Evolutionary conservation across 2,329 filamentous ascomycete genomes (phyloP), one percentile per base, ranked within the genome.

Genomic region (Coniochaeta pulveracea): DNA sequence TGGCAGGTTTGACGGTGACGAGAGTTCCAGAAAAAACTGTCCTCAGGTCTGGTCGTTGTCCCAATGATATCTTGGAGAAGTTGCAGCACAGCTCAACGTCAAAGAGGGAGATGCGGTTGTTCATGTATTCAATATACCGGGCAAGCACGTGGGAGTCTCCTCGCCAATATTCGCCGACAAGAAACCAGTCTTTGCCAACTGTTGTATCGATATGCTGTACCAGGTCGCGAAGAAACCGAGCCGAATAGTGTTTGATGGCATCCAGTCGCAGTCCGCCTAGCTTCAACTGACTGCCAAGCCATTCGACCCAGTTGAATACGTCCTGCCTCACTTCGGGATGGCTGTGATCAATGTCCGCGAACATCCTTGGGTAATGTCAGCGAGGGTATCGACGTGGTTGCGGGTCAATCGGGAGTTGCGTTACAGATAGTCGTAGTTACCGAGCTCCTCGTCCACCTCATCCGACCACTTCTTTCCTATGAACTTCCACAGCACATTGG

Each of bases 81-180:
- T 73, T 79, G 44, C 75, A 68, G 3, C 82, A 61, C 2, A 85
- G 58, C 3, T 76, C 76, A 0, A 73, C 66, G 51, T 85, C 80
- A 47, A 78, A 83, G 15, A 80, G 56, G 19, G 57, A 58, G 26
- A 76, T 61, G 32, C 67, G 65, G 38, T 69, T 63, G 26, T 70
- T 21, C 63, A 77, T 71, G 17, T 56, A 56, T 23, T 69, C 60
- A 27, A 79, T 55, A 48, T 79, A 83, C 14, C 58, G 51, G 2
- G 64, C 51, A 52, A 83, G 65, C 35, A 67, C 63, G 12, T 62
- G 48, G 0, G 69, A 53, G 35, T 79, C 68, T 29, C 66, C 69
- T 19, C 66, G 66, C 77, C 78, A 84, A 49, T 77, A 82, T 46
- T 85, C 80, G 8, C 76, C 79, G 1, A 85, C 70, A 11, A 81